Evolutionary conservation across 768 basidiomycete genomes (phyloP).

Genomic region (Boletus rubescentipes): DNA sequence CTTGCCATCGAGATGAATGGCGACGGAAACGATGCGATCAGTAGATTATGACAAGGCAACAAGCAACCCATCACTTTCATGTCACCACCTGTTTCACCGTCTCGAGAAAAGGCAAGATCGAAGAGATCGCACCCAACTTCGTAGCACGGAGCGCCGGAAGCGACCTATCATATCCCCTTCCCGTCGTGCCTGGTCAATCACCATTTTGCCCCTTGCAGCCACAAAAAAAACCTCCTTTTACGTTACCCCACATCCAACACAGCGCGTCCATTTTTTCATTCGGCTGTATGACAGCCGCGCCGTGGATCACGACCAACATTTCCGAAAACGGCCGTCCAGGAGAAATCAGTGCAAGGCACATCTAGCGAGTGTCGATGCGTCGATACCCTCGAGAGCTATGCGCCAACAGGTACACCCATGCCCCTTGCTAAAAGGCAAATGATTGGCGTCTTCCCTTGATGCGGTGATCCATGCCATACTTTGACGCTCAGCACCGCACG

Average conservation of each 20-base stretch:
- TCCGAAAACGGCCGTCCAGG: slow-evolving; percentile 1
- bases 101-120: too few relatives aligned
- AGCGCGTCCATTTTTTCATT: neutral
- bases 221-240: neutral
- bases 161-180: neutral
- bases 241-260: slow-evolving; percentile 2
- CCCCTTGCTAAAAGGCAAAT: slow-evolving; percentile 15
- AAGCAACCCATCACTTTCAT: too few relatives aligned
- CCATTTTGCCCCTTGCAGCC: neutral
- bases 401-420: neutral
- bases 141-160: neutral
- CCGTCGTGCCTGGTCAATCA: slow-evolving; percentile 1
- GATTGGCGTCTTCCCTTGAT: slow-evolving; percentile 17
- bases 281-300: neutral
- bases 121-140: too few relatives aligned
- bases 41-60: too few relatives aligned
- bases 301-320: neutral
- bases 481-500: neutral
- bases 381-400: neutral
- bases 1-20: too few relatives aligned
- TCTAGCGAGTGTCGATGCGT: neutral
- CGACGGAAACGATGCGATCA: too few relatives aligned
- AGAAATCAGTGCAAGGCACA: slow-evolving; percentile 5
- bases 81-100: too few relatives aligned
- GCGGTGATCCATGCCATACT: neutral